Percentiles rank a stretch among this genome's conserved stretches.
Conservation (phyloP, 1,139 yeast species). For the Saccharomyces pastorianus region DNA sequence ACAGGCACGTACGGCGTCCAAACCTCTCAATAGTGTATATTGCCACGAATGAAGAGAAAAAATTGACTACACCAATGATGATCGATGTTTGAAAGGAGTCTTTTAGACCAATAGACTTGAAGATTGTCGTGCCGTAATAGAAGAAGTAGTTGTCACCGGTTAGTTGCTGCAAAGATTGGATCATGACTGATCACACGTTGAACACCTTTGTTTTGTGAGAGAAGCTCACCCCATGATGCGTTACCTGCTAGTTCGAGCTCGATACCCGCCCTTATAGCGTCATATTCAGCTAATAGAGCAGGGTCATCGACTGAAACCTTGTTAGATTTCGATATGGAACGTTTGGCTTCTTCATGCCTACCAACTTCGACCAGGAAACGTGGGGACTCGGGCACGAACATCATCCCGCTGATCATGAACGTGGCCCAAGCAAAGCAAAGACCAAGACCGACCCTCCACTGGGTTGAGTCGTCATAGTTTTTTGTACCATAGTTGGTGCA, state of each 20-base stretch:
- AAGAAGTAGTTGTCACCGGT: conserved; percentile 72
- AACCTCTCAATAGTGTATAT: conserved; percentile 53
- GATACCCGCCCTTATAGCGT: conserved; percentile 52
- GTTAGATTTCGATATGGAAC: conserved; percentile 38
- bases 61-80: conserved; percentile 65
- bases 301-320: conserved; percentile 37
- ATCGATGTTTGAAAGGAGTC: conserved; percentile 69
- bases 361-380: conserved; percentile 51
- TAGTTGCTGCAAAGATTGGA: conserved; percentile 63
- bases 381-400: conserved; percentile 68
- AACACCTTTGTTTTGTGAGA: conserved; percentile 35
- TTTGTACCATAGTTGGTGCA: conserved; percentile 49
- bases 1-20: conserved; percentile 57
- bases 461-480: conserved; percentile 38
- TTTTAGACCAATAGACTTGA: conserved; percentile 59
- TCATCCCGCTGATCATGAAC: conserved; percentile 42
- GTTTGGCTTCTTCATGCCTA: conserved; percentile 47
- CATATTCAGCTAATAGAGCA: conserved; percentile 48
- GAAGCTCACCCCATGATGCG: conserved; percentile 33
- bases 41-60: conserved; percentile 60
- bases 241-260: conserved; percentile 37
- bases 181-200: conserved; percentile 47
- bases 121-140: conserved; percentile 67
- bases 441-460: conserved; percentile 55
- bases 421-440: conserved; percentile 37